phyloP scores from a whole-genome alignment of 164 flowering plant genomes.

The Brasenia schreberi region DNA sequence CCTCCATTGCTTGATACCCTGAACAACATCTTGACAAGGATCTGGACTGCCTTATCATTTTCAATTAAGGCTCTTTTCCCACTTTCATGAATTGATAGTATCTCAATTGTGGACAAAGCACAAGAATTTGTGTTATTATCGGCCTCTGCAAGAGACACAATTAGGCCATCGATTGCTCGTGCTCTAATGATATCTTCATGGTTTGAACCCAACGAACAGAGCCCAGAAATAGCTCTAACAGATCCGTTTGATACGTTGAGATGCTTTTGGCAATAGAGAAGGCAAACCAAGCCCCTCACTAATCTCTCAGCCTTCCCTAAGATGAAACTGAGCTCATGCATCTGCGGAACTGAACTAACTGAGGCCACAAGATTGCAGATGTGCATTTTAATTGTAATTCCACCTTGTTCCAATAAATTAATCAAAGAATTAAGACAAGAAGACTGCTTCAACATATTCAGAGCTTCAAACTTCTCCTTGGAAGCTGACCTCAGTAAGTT shows the following conservation, averaged over 20 bases:
- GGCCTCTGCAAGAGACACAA: constrained; percentile 17
- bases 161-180: constrained; percentile 27
- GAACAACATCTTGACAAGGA: constrained; percentile 56
- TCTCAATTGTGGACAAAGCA: constrained; percentile 34
- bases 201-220: constrained; percentile 22
- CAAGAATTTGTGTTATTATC: constrained; percentile 4
- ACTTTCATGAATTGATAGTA: constrained; percentile 21
- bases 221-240: constrained; percentile 23
- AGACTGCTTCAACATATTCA: constrained; percentile 28
- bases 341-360: constrained; percentile 22
- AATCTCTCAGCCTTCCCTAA: constrained; percentile 18
- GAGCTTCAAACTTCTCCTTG: constrained; percentile 12
- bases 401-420: constrained; percentile 27
- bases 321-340: constrained; percentile 19
- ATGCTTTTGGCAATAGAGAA: constrained; percentile 16
- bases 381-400: constrained; percentile 15
- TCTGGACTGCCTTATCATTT: constrained; percentile 21
- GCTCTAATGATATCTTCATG: constrained; percentile 16
- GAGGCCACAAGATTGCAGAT: constrained; percentile 36
- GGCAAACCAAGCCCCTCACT: constrained; percentile 12
- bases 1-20: constrained; percentile 43
- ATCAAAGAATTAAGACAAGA: constrained; percentile 17
- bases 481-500: constrained; percentile 10
- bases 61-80: constrained; percentile 24
- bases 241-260: constrained; percentile 19